phyloP scores from a whole-genome alignment of 257 asterid species.

The Henckelia pumila region DNA sequence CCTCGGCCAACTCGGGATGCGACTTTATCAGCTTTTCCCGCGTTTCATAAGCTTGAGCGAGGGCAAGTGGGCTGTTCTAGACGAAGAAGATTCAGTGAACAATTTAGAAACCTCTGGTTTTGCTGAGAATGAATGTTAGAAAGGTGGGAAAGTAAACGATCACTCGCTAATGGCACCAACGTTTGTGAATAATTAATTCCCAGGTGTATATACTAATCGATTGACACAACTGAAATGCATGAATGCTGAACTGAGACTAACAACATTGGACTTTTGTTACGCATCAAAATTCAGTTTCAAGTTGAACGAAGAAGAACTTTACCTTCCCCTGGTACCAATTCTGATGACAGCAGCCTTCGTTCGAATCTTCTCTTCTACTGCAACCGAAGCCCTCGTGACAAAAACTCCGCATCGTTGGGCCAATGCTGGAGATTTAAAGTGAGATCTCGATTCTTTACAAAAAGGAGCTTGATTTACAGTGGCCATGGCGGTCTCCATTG shows the following conservation, averaged over 20 bases:
- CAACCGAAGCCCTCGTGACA: constrained; percentile 52
- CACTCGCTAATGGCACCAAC: no score
- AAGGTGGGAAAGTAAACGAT: no score
- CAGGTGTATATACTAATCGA: no score
- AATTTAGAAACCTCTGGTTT: neutral
- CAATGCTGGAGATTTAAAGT: constrained; percentile 31
- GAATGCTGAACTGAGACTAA: no score
- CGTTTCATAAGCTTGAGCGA: constrained; percentile 96
- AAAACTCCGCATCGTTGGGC: constrained; percentile 29
- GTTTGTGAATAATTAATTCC: no score
- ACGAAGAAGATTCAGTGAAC: constrained; percentile 23
- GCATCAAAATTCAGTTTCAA: no score
- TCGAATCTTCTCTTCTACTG: constrained; percentile 53
- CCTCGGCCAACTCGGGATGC: constrained; percentile 86
- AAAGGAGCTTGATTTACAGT: constrained; percentile 41
- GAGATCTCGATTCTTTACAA: constrained; percentile 16
- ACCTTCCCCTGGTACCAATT: constrained; percentile 97
- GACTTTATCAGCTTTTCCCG: constrained; percentile 65
- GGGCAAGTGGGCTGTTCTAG: constrained; percentile 94
- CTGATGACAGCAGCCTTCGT: constrained; percentile 76
- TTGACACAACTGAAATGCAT: no score
- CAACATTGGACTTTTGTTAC: no score
- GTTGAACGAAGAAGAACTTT: no score
- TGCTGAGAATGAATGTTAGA: neutral
- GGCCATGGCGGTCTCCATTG: constrained; percentile 52